Percentiles rank a stretch among this genome's conserved stretches.
These are phyloP conservation scores for Bruguiera sexangula DNA, from an alignment of 345 rosid genomes.

Conservation along the genomic window DNA sequence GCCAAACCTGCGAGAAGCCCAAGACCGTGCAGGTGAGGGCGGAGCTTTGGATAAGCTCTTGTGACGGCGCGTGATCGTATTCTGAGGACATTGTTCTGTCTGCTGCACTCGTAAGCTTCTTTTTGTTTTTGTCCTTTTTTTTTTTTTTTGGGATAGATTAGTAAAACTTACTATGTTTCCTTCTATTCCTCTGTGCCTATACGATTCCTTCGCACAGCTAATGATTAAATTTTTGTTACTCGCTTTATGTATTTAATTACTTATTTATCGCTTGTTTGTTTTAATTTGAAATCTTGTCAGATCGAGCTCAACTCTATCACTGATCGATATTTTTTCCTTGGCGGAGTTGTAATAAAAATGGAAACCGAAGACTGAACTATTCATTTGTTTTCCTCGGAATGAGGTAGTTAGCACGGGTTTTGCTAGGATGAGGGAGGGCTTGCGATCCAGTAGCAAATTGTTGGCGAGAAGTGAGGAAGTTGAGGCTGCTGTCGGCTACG, in stretches of 20 bases:
- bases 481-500: slow-evolving; percentile 13
- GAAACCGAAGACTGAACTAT: background rate
- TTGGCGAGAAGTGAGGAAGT: slow-evolving; percentile 20
- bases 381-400: background rate
- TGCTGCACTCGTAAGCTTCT: slow-evolving; percentile 6
- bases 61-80: slow-evolving; percentile 1
- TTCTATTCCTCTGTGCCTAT: background rate
- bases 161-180: background rate
- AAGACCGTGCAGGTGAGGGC: slow-evolving; percentile 3
- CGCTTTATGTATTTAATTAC: too few relatives aligned
- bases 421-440: slow-evolving; percentile 35
- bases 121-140: background rate
- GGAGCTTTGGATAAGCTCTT: background rate
- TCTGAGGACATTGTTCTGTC: slow-evolving; percentile 8
- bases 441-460: slow-evolving; percentile 34
- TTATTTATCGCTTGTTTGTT: too few relatives aligned
- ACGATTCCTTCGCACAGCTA: too few relatives aligned
- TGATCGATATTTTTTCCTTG: too few relatives aligned
- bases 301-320: too few relatives aligned
- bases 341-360: background rate
- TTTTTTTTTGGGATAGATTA: background rate
- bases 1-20: background rate
- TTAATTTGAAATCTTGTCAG: too few relatives aligned
- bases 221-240: too few relatives aligned
- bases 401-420: slow-evolving; percentile 10